Evolutionary conservation across 148 eudicot species (phyloP), one percentile per base, ranked within the genome.

Genomic region (Camellia granthamiana): DNA sequence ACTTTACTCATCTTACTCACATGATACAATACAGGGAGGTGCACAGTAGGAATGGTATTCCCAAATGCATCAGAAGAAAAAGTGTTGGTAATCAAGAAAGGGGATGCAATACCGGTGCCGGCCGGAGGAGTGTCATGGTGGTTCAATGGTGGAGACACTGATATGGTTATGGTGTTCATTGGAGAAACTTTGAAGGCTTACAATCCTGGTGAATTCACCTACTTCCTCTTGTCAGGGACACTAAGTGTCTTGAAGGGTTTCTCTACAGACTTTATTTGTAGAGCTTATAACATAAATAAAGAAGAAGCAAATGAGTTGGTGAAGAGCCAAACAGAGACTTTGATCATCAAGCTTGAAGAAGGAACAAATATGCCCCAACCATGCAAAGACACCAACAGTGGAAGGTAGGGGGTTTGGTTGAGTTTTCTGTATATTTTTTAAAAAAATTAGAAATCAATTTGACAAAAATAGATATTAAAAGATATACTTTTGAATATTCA

Each of bases 71-170:
- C 77, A 1, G 47, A 82, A 75, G 90, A 85, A 72, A 84, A 78
- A 11, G 86, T 90, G 51, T 64, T 87, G 41, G 74, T 54, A 5
- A 78, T 87, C 10, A 79, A 82, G 30, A 65, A 88, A 54, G 91
- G 91, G 1, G 87, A 88, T n/a, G 81, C 78, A 16, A 51, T 90
- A 15, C 84, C 82, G 2, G 66, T 90, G 10, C 73, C 61, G 1
- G 18, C 23, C 3, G 91, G 91, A 6, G 77, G 9, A 2, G 77
- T 85, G 7, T 90, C 93, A 3, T 90, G 91, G 93, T 90, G 93
- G 93, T 90, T 76, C 69, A 90, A 90, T 38, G 83, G 84, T 14
- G 81, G 81, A 38, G 90, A 88, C 61, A 52, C 84, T 0, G 86
- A 78, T 0, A 18, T 77, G 4, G 64, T 79, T 11, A 42, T 87